Evolutionary conservation across 305 asterid genomes (phyloP).

Genomic region (Andrographis paniculata): DNA sequence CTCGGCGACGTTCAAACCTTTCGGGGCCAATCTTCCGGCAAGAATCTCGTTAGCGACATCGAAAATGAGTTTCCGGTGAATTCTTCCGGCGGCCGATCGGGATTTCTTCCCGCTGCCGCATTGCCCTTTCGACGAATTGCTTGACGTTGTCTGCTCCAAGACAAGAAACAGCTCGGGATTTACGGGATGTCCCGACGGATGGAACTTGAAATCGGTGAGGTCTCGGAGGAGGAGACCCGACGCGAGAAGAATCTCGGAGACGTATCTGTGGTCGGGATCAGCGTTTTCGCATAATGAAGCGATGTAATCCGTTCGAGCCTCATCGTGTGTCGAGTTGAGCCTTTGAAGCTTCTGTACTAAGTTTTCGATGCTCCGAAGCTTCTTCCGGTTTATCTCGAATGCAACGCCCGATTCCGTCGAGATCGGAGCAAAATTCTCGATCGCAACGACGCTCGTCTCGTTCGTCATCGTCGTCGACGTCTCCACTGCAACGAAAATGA

Average conservation of each 20-base stretch:
- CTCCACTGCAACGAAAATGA: neutral
- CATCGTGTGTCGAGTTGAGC: conserved; percentile 86
- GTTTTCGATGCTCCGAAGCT: conserved; percentile 65
- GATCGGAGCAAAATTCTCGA: conserved; percentile 15
- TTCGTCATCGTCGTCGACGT: conserved; percentile 20
- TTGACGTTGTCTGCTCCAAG: conserved; percentile 80
- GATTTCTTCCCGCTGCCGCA: conserved; percentile 19
- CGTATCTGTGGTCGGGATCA: conserved; percentile 70
- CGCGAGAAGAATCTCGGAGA: conserved; percentile 81
- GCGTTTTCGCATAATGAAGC: conserved; percentile 81
- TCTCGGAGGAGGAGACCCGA: conserved; percentile 92
- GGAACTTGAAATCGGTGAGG: conserved; percentile 69
- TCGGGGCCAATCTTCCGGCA: conserved; percentile 34
- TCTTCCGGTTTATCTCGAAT: conserved; percentile 45
- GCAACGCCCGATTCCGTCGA: conserved; percentile 26
- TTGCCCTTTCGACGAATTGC: conserved; percentile 34
- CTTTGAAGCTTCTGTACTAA: conserved; percentile 73
- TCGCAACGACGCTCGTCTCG: conserved; percentile 20
- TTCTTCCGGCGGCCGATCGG: conserved; percentile 30
- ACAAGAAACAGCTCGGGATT: conserved; percentile 83
- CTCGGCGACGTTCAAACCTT: conserved; percentile 26
- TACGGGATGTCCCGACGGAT: conserved; percentile 72
- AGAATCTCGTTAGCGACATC: conserved; percentile 79
- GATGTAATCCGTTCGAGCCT: conserved; percentile 78
- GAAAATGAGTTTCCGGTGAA: conserved; percentile 61